Conservation (phyloP, 768 basidiomycete genomes). For the Multifurca ochricompacta region DNA sequence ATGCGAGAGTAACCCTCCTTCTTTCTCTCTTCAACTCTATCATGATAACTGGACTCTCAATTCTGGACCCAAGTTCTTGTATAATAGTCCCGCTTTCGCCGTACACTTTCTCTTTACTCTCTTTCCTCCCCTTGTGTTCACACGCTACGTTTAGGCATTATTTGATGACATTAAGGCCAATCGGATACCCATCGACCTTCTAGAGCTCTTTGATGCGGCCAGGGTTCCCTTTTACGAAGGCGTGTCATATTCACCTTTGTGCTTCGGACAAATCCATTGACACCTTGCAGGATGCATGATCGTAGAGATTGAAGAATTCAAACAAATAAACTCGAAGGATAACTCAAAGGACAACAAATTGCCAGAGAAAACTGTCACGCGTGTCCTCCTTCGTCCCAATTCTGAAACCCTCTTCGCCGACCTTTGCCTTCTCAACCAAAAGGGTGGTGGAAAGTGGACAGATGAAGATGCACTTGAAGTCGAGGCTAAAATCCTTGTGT, state of each 20-base stretch:
- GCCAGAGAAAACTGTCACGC: slow-evolving; percentile 27
- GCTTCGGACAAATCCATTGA: neutral
- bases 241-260: slow-evolving; percentile 28
- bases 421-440: slow-evolving; percentile 60
- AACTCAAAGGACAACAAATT: slow-evolving; percentile 53
- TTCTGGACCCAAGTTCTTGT: slow-evolving; percentile 71
- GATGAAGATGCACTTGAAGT: slow-evolving; percentile 66
- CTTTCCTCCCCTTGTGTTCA: neutral
- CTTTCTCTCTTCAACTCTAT: slow-evolving; percentile 72
- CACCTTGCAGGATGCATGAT: slow-evolving; percentile 63
- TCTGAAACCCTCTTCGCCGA: slow-evolving; percentile 75
- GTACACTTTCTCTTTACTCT: slow-evolving; percentile 26
- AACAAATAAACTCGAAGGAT: slow-evolving; percentile 51
- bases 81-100: slow-evolving; percentile 64
- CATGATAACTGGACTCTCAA: slow-evolving; percentile 80
- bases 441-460: slow-evolving; percentile 50
- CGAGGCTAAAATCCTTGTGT: slow-evolving; percentile 66
- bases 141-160: slow-evolving; percentile 44
- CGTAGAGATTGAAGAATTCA: slow-evolving; percentile 75
- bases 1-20: slow-evolving; percentile 51
- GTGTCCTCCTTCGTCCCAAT: slow-evolving; percentile 71
- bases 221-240: slow-evolving; percentile 80
- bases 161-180: slow-evolving; percentile 78
- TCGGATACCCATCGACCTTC: slow-evolving; percentile 79
- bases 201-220: slow-evolving; percentile 69